Evolutionary conservation across 345 rosid genomes (phyloP).

Genomic region (Dipteronia dyeriana): DNA sequence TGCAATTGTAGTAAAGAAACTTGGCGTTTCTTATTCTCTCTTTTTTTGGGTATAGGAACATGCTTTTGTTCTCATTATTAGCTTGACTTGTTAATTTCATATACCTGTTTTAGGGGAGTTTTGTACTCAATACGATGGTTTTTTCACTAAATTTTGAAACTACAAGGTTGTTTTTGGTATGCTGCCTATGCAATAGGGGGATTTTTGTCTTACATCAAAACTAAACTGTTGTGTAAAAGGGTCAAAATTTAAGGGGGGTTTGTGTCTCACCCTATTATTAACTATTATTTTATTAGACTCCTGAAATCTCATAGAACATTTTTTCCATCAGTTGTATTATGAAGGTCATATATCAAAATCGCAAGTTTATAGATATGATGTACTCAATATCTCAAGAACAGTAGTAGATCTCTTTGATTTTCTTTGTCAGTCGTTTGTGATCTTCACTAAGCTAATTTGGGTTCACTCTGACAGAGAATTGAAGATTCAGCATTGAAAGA

Average conservation of each 20-base stretch:
- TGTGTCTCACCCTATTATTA: background rate
- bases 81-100: background rate
- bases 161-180: background rate
- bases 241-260: background rate
- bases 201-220: background rate
- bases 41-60: background rate
- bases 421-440: background rate
- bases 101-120: background rate
- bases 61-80: background rate
- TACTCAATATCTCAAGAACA: constrained; percentile 7
- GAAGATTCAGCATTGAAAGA: constrained; percentile 58
- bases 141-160: too few relatives aligned
- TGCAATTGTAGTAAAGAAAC: constrained; percentile 1
- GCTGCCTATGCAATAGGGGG: background rate
- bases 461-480: constrained; percentile 55
- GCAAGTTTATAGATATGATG: background rate
- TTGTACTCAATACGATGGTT: background rate
- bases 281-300: background rate
- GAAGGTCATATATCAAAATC: background rate
- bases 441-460: constrained; percentile 6
- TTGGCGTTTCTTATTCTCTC: background rate
- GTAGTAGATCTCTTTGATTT: background rate
- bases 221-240: background rate
- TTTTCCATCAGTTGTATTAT: background rate
- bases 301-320: background rate